Evolutionary conservation across 495 filamentous ascomycete genomes (phyloP).

Genomic region (Hypoxylon fuscum): DNA sequence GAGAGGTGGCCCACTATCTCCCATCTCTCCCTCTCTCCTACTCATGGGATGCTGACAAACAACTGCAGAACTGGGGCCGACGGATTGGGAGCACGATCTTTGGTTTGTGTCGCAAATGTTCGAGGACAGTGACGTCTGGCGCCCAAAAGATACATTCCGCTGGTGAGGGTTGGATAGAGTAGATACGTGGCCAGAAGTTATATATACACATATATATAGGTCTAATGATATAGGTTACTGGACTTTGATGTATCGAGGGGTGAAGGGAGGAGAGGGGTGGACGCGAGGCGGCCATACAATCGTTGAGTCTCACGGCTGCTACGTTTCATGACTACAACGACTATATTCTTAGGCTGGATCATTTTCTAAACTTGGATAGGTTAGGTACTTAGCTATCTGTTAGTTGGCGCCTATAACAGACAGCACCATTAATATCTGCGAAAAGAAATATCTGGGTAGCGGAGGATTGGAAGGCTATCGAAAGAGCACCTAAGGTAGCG

Average conservation of each 20-base stretch:
- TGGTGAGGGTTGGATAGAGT: not conserved
- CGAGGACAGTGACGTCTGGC: conserved; percentile 39
- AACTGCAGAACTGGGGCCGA: conserved; percentile 2
- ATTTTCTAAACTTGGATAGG: too few species aligned
- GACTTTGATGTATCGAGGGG: not conserved
- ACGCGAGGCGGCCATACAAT: not conserved
- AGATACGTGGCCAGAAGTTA: not conserved
- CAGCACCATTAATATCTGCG: too few species aligned
- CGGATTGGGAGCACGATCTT: conserved; percentile 42
- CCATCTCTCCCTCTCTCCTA: not conserved
- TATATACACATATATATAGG: not conserved
- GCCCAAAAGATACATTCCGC: conserved; percentile 25
- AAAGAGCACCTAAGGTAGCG: too few species aligned
- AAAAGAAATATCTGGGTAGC: too few species aligned
- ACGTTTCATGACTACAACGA: not conserved
- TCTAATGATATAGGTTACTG: not conserved
- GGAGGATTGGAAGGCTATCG: too few species aligned
- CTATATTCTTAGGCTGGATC: too few species aligned
- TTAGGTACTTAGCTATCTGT: too few species aligned
- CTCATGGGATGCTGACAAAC: conserved; percentile 10
- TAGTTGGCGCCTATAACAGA: too few species aligned
- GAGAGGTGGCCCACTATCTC: too few species aligned
- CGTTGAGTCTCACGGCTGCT: not conserved
- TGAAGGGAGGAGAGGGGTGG: not conserved
- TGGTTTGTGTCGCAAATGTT: conserved; percentile 49